Evolutionary conservation across 1,284 basidiomycete species (phyloP), one percentile per base, ranked within the genome.

Genomic region (Trametes pubescens): DNA sequence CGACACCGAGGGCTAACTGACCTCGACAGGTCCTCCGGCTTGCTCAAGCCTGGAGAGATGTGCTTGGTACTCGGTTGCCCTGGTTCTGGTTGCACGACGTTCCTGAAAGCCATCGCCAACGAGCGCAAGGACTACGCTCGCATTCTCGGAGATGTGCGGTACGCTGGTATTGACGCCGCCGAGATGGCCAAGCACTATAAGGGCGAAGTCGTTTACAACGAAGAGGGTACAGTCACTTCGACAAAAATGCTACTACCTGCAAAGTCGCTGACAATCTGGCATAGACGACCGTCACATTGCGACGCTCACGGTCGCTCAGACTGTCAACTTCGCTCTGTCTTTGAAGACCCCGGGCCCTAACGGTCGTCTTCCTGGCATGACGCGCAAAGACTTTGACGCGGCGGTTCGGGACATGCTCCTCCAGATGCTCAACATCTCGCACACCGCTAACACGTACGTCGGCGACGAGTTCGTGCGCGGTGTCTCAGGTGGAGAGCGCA

Each of bases 151-250:
- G 80, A 90, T 0, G 85, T 94, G 13, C 78, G 83, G 0, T 95
- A 94, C 72, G 91, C 89, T 18, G 91, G 91, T 6, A 92, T 94
- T 58, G 78, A 80, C 56, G 85, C 89, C 0, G 72, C 74, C 16
- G 86, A 91, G 69, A 91, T 92, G 84, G 81, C 80, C 1, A 87
- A 87, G 67, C 75, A 80, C 61, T 92, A 90, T 77, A 90, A 86
- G 65, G 95, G 94, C 54, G 94, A 96, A 77, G 92, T 94, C 14
- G 87, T 91, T 18, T 96, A 95, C 77, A 95, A 94, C 71, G 84
- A 87, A 71, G 91, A 92, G 80, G 88, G 88, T 86, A 51, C 51
- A 76, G 40, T 16, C 16, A n/a, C 56, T 34, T 34, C 3, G 16
- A 32, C n/a, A 13, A 6, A 13, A 21, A 47, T 18, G 0, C 8